A percentile compares a stretch with the other conserved stretches of the same genome.
Conservation (phyloP, 257 asterid genomes). For the Sherardia arvensis region DNA sequence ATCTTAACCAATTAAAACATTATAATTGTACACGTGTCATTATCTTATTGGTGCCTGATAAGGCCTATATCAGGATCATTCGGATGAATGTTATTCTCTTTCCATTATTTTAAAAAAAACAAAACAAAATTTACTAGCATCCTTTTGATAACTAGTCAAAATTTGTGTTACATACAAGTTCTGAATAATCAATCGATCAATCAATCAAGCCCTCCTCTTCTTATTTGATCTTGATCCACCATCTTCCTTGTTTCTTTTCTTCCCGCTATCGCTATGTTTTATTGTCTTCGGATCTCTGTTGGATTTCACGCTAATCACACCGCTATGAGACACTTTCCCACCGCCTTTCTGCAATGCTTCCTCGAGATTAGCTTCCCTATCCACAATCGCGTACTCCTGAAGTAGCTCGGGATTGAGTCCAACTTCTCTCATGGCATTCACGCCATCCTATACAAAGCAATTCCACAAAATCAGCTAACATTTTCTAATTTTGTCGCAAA, state of each 20-base stretch:
- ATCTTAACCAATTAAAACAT: no score
- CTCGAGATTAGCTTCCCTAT: conserved; percentile 63
- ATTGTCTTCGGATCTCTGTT: conserved; percentile 22
- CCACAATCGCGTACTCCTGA: conserved; percentile 60
- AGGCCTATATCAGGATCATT: no score
- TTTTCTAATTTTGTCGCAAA: not conserved
- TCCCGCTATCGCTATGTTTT: conserved; percentile 30
- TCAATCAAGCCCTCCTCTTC: conserved; percentile 34
- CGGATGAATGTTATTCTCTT: no score
- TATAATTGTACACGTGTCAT: no score
- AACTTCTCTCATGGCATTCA: conserved; percentile 39
- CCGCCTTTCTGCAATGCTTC: conserved; percentile 54
- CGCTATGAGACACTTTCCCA: conserved; percentile 39
- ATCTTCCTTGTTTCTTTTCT: conserved; percentile 50
- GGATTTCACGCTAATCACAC: conserved; percentile 61
- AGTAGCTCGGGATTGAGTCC: conserved; percentile 48
- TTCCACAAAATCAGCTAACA: conserved; percentile 8
- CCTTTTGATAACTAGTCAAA: not conserved
- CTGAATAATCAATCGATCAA: not conserved
- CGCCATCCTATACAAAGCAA: conserved; percentile 34
- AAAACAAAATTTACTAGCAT: not conserved
- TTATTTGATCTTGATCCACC: conserved; percentile 48
- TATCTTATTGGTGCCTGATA: no score
- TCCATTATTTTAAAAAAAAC: no score
- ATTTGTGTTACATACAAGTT: not conserved